phyloP scores from a whole-genome alignment of 345 rosid genomes.

The Anastatica hierochuntica region DNA sequence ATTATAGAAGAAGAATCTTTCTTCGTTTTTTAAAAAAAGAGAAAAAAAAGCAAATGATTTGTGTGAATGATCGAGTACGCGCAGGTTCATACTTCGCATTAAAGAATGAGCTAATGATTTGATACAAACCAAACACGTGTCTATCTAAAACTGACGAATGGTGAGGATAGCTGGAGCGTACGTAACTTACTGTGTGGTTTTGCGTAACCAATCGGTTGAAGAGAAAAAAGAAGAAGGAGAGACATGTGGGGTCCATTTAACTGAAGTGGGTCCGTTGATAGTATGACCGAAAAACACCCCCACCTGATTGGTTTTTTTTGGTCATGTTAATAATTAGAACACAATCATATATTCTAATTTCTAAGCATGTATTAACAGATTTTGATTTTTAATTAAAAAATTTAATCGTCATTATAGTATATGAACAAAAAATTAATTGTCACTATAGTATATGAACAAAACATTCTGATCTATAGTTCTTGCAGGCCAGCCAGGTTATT shows the following conservation, averaged over 20 bases:
- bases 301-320: constrained; percentile 25
- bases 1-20: constrained; percentile 28
- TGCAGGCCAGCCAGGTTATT: no score
- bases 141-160: neutral
- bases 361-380: no score
- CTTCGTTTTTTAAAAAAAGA: neutral
- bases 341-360: neutral
- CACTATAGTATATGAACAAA: constrained; percentile 7
- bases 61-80: no score
- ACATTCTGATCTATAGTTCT: no score
- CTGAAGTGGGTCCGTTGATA: constrained; percentile 1
- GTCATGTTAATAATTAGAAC: constrained; percentile 19
- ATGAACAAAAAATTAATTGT: neutral
- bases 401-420: neutral
- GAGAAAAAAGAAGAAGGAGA: neutral
- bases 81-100: no score
- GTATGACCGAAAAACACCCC: constrained; percentile 22
- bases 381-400: no score
- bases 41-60: neutral
- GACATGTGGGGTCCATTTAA: constrained; percentile 16
- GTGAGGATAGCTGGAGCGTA: constrained; percentile 11
- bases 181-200: constrained; percentile 15
- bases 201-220: constrained; percentile 15
- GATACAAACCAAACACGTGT: constrained; percentile 4
- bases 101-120: neutral